Evolutionary conservation across 2,329 filamentous ascomycete genomes (phyloP).

Genomic region (Massarina eburnea): DNA sequence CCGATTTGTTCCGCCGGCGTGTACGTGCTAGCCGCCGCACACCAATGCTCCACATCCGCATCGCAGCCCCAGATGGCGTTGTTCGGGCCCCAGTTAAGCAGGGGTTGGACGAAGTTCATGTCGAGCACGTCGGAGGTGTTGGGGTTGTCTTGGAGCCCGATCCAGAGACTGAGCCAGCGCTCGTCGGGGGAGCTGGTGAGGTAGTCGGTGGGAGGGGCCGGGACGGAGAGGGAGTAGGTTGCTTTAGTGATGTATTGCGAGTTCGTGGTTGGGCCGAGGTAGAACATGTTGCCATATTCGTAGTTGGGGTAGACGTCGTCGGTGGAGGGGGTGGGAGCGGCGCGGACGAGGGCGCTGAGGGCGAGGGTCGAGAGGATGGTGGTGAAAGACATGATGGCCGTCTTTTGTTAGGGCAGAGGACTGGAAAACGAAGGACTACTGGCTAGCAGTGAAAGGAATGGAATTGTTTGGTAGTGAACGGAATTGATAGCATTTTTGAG

Average conservation of each 20-base stretch:
- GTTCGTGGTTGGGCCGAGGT: not conserved
- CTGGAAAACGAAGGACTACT: no score
- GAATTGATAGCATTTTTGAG: no score
- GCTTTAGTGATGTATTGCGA: not conserved
- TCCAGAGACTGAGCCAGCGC: constrained; percentile 1
- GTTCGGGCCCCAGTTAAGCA: not conserved
- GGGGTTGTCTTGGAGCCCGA: not conserved
- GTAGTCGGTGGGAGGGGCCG: not conserved
- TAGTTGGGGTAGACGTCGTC: no score
- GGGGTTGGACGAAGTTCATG: not conserved
- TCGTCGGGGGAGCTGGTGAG: not conserved
- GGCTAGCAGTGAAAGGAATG: no score
- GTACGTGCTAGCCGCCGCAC: not conserved
- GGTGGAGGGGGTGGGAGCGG: no score
- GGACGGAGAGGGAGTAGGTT: not conserved
- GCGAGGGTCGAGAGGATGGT: no score
- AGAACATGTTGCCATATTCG: not conserved
- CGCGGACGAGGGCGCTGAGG: no score
- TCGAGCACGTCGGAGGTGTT: not conserved
- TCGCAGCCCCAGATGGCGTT: not conserved
- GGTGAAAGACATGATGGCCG: no score
- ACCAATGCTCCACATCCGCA: not conserved
- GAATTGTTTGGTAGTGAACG: no score
- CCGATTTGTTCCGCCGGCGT: no score
- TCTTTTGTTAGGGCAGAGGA: no score